Conservation (phyloP, 2,329 filamentous ascomycete species). For the Emmonsiellopsis sp. region DNA sequence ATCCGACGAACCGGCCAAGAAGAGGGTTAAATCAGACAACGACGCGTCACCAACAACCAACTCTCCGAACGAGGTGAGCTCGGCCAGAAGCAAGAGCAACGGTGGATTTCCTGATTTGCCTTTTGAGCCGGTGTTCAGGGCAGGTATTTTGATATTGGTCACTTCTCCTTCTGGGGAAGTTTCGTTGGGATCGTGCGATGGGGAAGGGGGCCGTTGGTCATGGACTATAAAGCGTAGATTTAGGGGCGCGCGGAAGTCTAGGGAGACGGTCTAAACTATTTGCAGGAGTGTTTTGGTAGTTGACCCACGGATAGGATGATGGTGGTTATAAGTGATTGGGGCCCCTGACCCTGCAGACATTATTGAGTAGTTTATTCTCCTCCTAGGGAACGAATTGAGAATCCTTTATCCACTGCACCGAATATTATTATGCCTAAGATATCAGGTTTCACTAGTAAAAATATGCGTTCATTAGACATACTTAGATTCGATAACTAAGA, state of each 20-base stretch:
- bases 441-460: too few species aligned
- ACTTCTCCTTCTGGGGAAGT: slow-evolving; percentile 11
- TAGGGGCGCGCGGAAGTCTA: not conserved
- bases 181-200: slow-evolving; percentile 10
- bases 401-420: too few species aligned
- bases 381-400: too few species aligned
- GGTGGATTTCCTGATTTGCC: slow-evolving; percentile 1
- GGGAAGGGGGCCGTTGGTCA: not conserved
- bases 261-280: not conserved
- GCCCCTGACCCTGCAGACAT: too few species aligned
- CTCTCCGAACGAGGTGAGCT: not conserved
- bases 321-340: too few species aligned
- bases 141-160: slow-evolving; percentile 12
- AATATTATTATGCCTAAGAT: too few species aligned
- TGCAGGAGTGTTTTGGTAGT: too few species aligned
- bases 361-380: too few species aligned
- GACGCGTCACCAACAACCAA: not conserved
- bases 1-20: not conserved
- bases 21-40: slow-evolving; percentile 2
- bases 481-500: too few species aligned
- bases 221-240: not conserved
- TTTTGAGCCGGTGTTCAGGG: slow-evolving; percentile 8
- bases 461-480: too few species aligned
- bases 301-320: too few species aligned
- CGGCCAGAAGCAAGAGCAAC: not conserved